Conservation (phyloP, 2,329 filamentous ascomycete species). For the Pseudopithomyces chartarum region DNA sequence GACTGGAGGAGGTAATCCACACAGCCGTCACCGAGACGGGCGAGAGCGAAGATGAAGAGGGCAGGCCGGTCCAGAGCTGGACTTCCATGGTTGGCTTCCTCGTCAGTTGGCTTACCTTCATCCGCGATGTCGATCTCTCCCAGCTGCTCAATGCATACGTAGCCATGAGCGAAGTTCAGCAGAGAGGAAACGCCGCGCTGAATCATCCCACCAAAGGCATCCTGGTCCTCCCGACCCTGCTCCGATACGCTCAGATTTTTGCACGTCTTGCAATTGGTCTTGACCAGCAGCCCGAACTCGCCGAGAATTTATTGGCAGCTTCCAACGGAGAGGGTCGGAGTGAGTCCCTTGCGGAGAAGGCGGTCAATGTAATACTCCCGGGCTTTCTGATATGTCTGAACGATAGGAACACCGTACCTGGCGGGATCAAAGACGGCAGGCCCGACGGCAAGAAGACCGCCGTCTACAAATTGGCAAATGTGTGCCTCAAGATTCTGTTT, state of each 20-base stretch:
- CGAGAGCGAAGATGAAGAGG: slow-evolving; percentile 64
- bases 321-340: slow-evolving; percentile 66
- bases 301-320: slow-evolving; percentile 62
- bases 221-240: slow-evolving; percentile 80
- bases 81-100: slow-evolving; percentile 78
- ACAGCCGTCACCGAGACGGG: slow-evolving; percentile 47
- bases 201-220: slow-evolving; percentile 78
- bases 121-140: slow-evolving; percentile 78
- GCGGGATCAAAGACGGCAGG: slow-evolving; percentile 60
- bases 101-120: slow-evolving; percentile 78
- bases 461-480: slow-evolving; percentile 90
- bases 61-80: slow-evolving; percentile 65
- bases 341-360: slow-evolving; percentile 82
- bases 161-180: slow-evolving; percentile 72
- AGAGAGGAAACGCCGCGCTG: slow-evolving; percentile 84
- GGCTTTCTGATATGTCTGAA: slow-evolving; percentile 90
- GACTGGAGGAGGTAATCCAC: slow-evolving; percentile 31
- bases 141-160: slow-evolving; percentile 78
- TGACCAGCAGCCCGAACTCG: slow-evolving; percentile 78
- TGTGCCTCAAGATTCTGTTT: slow-evolving; percentile 86
- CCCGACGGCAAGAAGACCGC: slow-evolving; percentile 85
- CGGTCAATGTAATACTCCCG: slow-evolving; percentile 86
- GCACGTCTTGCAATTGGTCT: slow-evolving; percentile 83
- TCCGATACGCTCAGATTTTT: slow-evolving; percentile 79
- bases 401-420: slow-evolving; percentile 71